These are phyloP conservation scores for Emmonsia crescens DNA, from an alignment of 2,329 filamentous ascomycete genomes.

Conservation along the genomic window DNA sequence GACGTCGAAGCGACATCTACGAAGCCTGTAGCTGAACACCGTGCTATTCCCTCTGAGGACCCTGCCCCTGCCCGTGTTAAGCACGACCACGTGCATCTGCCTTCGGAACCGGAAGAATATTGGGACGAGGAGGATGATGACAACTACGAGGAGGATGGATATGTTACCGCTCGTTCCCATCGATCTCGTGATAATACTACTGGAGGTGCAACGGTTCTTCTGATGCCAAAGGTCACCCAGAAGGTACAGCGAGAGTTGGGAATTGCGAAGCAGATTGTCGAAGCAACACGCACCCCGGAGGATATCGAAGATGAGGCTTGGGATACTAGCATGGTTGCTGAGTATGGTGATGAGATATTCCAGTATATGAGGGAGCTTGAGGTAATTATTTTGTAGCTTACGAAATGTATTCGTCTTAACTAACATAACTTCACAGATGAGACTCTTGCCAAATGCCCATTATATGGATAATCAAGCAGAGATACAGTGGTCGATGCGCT, in stretches of 20 bases:
- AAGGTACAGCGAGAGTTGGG: conserved; percentile 64
- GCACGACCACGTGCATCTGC: conserved; percentile 18
- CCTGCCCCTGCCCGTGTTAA: conserved; percentile 12
- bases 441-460: conserved; percentile 74
- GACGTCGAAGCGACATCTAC: background rate
- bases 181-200: conserved; percentile 68
- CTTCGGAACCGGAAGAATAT: conserved; percentile 55
- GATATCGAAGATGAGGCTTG: conserved; percentile 81
- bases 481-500: conserved; percentile 98
- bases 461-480: conserved; percentile 98
- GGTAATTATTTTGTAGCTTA: conserved; percentile 41
- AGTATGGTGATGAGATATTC: conserved; percentile 95
- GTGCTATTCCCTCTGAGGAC: conserved; percentile 12
- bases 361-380: conserved; percentile 82
- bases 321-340: conserved; percentile 95
- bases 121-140: conserved; percentile 70
- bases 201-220: conserved; percentile 50
- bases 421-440: conserved; percentile 42
- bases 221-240: conserved; percentile 61
- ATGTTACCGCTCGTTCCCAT: conserved; percentile 66
- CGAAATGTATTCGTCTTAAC: conserved; percentile 4
- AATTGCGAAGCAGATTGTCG: conserved; percentile 54
- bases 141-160: conserved; percentile 59
- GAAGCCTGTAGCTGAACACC: background rate
- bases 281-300: conserved; percentile 53